Base-by-base conservation (phyloP, 345 rosid species). In the Salix dunnii region DNA sequence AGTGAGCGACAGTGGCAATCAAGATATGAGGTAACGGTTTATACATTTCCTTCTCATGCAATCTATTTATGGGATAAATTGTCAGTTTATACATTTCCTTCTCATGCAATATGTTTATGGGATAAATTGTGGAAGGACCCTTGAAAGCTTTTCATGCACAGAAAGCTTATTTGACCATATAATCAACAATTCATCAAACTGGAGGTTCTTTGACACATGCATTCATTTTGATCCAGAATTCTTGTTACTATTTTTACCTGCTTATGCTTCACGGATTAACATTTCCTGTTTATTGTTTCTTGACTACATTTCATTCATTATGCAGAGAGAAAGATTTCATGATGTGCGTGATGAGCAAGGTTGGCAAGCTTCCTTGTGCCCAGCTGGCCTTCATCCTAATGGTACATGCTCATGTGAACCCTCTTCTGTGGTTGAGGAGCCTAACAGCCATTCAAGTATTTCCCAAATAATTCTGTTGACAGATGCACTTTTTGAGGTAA, bases 401-500 rank as follows among this genome's bases (percentile, higher is more conserved):
- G 75, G 78, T 68, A 46, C 82, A 58, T 79, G 82, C 36, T 69
- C 70, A 60, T 79, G 82, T 38, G 70, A 33, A 58, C 28, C 71
- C 70, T 62, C 68, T 9, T 61, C n/a, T 25, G 28, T 9, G 25
- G 38, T 38, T 60, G 78, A 46, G 43, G 75, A 62, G 40, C 21
- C 82, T 38, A 36, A 35, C 63, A 31, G 70, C 55, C 64, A 46
- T 33, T 9, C 42, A 68, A 64, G 42, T 28, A 46, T 79, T 74
- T 74, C 82, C 4, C 77, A 74, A n/a, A 63, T 79, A 43, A 17
- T 69, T 63, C 27, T 79, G 70, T 74, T 79, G 64, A 68, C 78
- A 25, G 82, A 69, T 73, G 74, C 82, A 60, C 82, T 79, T 74
- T 68, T 61, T 74, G 82, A 79, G 77, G 82, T 79, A 74, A 74